A percentile compares a stretch with the other conserved stretches of the same genome.
Conservation (phyloP, 106 monocot genomes). For the Dioscorea alata region DNA sequence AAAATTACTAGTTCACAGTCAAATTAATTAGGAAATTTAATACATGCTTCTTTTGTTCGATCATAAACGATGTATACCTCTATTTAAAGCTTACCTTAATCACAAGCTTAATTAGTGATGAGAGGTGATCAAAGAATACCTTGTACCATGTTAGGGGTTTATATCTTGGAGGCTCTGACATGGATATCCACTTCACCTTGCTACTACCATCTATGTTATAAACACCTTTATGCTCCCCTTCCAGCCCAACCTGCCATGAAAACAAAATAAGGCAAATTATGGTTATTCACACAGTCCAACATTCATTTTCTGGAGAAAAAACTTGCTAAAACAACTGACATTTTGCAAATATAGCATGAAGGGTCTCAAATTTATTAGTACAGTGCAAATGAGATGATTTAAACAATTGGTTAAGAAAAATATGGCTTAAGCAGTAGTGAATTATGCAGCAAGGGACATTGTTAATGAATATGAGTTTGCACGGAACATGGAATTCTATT, state of each 20-base stretch:
- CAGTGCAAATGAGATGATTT: too few relatives aligned
- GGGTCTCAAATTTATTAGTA: too few relatives aligned
- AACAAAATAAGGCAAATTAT: neutral
- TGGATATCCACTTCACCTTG: conserved; percentile 51
- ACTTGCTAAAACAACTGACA: too few relatives aligned
- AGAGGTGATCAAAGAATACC: conserved; percentile 32
- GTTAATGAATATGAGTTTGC: neutral
- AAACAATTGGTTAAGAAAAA: too few relatives aligned
- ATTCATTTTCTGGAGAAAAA: neutral
- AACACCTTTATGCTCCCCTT: conserved; percentile 64
- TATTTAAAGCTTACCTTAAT: too few relatives aligned
- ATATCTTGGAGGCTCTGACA: conserved; percentile 48
- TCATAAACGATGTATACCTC: too few relatives aligned
- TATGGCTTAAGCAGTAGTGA: neutral
- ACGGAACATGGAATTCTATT: too few relatives aligned
- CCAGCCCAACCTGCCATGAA: conserved; percentile 62
- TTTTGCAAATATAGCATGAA: too few relatives aligned
- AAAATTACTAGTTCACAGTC: too few relatives aligned
- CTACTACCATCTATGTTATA: conserved; percentile 30
- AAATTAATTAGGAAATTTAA: too few relatives aligned
- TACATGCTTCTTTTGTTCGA: too few relatives aligned
- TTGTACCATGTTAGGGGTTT: conserved; percentile 96
- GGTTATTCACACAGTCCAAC: neutral
- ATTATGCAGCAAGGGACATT: neutral
- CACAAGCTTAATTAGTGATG: too few relatives aligned